Conservation (phyloP, 176 grass and related monocot genomes). For the Themeda triandra region DNA sequence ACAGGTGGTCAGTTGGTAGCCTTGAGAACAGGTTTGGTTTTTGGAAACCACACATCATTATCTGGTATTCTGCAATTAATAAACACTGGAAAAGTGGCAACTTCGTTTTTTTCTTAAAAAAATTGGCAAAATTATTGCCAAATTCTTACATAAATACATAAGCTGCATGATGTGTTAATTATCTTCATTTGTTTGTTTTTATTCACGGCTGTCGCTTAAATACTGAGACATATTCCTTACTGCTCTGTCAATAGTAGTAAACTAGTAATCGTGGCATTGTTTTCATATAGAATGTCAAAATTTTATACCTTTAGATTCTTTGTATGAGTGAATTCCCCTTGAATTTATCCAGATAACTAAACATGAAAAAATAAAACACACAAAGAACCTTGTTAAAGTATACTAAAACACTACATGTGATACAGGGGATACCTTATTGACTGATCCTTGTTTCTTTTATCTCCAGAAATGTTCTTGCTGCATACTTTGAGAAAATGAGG, state of each 20-base stretch:
- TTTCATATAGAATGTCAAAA: neutral
- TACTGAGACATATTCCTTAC: neutral
- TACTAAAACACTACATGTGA: neutral
- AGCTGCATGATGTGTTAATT: neutral
- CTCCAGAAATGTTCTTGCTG: conserved; percentile 51
- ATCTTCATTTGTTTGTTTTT: conserved; percentile 15
- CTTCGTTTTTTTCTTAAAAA: neutral
- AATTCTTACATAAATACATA: neutral
- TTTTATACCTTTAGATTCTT: neutral
- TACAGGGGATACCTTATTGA: neutral
- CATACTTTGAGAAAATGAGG: conserved; percentile 32
- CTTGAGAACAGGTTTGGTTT: neutral
- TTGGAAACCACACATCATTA: too few relatives aligned
- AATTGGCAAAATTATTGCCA: neutral
- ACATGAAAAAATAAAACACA: neutral
- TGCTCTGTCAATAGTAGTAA: neutral
- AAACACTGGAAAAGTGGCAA: neutral
- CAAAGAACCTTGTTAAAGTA: neutral
- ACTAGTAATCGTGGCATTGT: neutral
- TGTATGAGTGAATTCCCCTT: neutral
- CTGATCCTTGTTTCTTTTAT: conserved; percentile 19
- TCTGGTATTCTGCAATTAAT: neutral
- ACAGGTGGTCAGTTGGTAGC: neutral
- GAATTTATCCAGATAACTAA: neutral
- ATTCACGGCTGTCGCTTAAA: neutral